Evolutionary conservation across 768 basidiomycete genomes (phyloP).

Genomic region (Royoungia palumana): DNA sequence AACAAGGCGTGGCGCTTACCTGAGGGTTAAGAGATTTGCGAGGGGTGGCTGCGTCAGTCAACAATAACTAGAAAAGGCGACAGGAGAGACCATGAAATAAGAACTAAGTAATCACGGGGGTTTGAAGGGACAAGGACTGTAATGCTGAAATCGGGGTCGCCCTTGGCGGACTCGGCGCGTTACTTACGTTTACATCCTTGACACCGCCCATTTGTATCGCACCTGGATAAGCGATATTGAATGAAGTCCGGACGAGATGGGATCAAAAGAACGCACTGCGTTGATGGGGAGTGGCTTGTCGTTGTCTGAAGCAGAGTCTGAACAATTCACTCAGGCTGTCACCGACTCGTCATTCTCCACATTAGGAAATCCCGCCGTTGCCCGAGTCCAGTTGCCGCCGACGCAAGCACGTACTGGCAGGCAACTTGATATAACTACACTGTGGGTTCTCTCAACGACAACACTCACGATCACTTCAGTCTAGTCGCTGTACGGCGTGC

Average conservation of each 20-base stretch:
- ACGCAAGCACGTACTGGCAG: too few species aligned
- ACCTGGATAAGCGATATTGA: slow-evolving; percentile 1
- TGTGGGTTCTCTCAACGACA: too few species aligned
- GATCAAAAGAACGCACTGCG: slow-evolving; percentile 8
- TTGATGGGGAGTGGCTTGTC: neutral
- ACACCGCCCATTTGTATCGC: slow-evolving; percentile 20
- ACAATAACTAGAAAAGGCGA: slow-evolving; percentile 26
- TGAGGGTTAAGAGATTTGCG: slow-evolving; percentile 25
- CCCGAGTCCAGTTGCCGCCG: too few species aligned
- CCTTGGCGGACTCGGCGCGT: slow-evolving; percentile 24
- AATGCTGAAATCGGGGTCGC: neutral
- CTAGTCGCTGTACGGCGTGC: too few species aligned
- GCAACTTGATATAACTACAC: too few species aligned
- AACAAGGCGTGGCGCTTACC: slow-evolving; percentile 28
- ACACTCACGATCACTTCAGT: too few species aligned
- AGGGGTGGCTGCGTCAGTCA: slow-evolving; percentile 30
- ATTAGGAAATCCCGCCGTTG: too few species aligned
- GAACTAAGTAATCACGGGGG: slow-evolving; percentile 9
- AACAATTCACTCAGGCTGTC: too few species aligned
- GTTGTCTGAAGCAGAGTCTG: neutral
- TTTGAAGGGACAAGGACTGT: slow-evolving; percentile 1
- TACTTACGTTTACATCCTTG: slow-evolving; percentile 33
- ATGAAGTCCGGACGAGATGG: neutral
- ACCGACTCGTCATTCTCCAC: too few species aligned
- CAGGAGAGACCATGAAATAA: slow-evolving; percentile 9